A percentile compares a stretch with the other conserved stretches of the same genome.
Evolutionary conservation across 345 rosid species (phyloP).

Genomic region (Gynandropsis gynandra): DNA sequence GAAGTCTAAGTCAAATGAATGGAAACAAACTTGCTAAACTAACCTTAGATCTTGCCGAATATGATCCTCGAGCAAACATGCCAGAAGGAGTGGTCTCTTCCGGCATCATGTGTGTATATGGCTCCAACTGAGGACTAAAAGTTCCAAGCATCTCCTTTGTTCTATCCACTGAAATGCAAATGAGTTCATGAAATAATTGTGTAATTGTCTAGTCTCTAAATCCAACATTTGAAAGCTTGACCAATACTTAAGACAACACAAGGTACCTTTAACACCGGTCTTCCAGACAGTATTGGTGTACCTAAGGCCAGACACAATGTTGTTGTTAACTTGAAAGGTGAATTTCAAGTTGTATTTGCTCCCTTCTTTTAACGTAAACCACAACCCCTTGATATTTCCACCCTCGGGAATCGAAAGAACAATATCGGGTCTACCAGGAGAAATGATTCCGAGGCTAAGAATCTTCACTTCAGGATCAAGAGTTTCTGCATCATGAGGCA

Average conservation of each 20-base stretch:
- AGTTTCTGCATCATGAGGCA: constrained; percentile 43
- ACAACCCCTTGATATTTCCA: constrained; percentile 51
- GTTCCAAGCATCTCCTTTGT: constrained; percentile 72
- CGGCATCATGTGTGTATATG: constrained; percentile 55
- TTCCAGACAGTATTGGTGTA: constrained; percentile 76
- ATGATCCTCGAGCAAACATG: constrained; percentile 63
- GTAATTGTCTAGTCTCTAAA: background rate
- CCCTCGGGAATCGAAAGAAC: constrained; percentile 50
- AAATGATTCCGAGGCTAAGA: constrained; percentile 46
- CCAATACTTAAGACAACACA: background rate
- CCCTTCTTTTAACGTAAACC: constrained; percentile 81
- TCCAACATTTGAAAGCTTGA: background rate
- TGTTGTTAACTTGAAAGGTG: constrained; percentile 58
- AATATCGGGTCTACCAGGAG: constrained; percentile 56
- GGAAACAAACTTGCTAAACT: constrained; percentile 10
- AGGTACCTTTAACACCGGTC: constrained; percentile 55
- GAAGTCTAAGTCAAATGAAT: too few relatives aligned
- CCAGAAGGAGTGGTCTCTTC: constrained; percentile 76
- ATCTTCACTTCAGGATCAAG: constrained; percentile 72
- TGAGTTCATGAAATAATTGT: background rate
- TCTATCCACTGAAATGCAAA: constrained; percentile 46
- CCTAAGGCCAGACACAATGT: constrained; percentile 79
- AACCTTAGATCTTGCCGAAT: constrained; percentile 73
- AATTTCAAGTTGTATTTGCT: constrained; percentile 54
- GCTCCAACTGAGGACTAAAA: constrained; percentile 65